A percentile compares a stretch with the other conserved stretches of the same genome.
These are phyloP conservation scores for Neurospora tetrasperma DNA, from an alignment of 495 filamentous ascomycete genomes.

Conservation along the genomic window DNA sequence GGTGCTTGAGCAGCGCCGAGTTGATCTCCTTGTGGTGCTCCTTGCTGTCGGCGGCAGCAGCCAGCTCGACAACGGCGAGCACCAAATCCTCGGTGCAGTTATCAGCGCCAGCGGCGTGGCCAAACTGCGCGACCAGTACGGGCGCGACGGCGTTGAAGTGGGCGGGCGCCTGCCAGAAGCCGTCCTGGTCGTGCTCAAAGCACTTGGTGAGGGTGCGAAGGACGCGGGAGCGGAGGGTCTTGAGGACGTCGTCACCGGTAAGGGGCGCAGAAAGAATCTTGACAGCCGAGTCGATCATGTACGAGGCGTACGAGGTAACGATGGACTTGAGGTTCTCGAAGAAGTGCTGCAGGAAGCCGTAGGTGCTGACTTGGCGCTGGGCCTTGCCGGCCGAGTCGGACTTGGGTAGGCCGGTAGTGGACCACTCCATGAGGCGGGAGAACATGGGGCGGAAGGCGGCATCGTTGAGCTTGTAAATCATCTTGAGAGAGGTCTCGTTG, in stretches of 20 bases:
- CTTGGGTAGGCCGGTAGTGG: constrained; percentile 44
- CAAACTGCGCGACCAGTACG: constrained; percentile 59
- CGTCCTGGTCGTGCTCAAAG: constrained; percentile 67
- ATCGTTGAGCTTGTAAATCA: constrained; percentile 95
- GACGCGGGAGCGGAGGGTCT: constrained; percentile 49
- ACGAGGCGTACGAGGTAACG: constrained; percentile 80
- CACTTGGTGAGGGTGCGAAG: constrained; percentile 58
- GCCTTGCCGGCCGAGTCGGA: constrained; percentile 44
- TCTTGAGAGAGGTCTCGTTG: constrained; percentile 63
- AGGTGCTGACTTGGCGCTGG: constrained; percentile 56
- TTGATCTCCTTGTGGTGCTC: constrained; percentile 89
- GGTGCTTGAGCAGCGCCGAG: constrained; percentile 55
- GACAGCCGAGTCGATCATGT: constrained; percentile 65
- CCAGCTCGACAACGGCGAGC: constrained; percentile 63
- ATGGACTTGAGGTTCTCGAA: constrained; percentile 84
- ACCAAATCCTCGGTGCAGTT: constrained; percentile 32
- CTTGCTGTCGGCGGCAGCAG: constrained; percentile 63
- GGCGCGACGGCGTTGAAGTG: constrained; percentile 65
- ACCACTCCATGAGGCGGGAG: constrained; percentile 70
- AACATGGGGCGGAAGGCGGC: constrained; percentile 93
- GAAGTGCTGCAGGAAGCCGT: constrained; percentile 66
- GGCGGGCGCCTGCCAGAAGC: constrained; percentile 85
- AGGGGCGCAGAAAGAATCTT: constrained; percentile 41
- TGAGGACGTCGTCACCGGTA: constrained; percentile 38
- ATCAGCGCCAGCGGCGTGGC: constrained; percentile 37